These are phyloP conservation scores for Nadsonia starkeyi-henricii DNA, from an alignment of 1,139 yeast species.

Conservation along the genomic window DNA sequence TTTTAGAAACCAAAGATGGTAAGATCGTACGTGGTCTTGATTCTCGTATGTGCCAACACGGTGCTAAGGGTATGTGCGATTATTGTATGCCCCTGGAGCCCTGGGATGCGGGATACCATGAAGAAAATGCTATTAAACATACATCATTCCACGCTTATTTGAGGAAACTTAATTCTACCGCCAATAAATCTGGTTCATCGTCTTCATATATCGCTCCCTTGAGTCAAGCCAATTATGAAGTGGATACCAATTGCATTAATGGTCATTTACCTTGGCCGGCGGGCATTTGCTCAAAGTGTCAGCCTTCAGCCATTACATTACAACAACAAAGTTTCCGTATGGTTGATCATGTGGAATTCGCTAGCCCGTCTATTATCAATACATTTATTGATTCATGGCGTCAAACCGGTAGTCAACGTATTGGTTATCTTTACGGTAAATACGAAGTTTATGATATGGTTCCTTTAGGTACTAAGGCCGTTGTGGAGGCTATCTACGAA, in stretches of 20 bases:
- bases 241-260: conserved; percentile 49
- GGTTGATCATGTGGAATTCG: conserved; percentile 95
- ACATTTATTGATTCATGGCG: conserved; percentile 88
- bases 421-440: conserved; percentile 72
- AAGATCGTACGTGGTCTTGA: conserved; percentile 52
- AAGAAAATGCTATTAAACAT: conserved; percentile 72
- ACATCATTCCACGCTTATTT: conserved; percentile 75
- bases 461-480: conserved; percentile 88
- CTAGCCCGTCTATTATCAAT: conserved; percentile 58
- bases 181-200: conserved; percentile 40
- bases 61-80: conserved; percentile 94
- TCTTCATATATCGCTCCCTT: conserved; percentile 71
- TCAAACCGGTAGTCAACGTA: conserved; percentile 69
- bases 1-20: conserved; percentile 58
- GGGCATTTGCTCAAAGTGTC: conserved; percentile 95
- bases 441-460: conserved; percentile 68
- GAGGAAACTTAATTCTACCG: conserved; percentile 54
- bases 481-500: conserved; percentile 86
- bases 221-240: conserved; percentile 53
- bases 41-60: conserved; percentile 39
- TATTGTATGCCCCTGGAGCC: conserved; percentile 94
- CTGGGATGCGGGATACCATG: conserved; percentile 70
- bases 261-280: conserved; percentile 92
- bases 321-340: conserved; percentile 83
- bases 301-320: conserved; percentile 86